Conservation (phyloP, 305 asterid genomes). For the Solanum hybrid region DNA sequence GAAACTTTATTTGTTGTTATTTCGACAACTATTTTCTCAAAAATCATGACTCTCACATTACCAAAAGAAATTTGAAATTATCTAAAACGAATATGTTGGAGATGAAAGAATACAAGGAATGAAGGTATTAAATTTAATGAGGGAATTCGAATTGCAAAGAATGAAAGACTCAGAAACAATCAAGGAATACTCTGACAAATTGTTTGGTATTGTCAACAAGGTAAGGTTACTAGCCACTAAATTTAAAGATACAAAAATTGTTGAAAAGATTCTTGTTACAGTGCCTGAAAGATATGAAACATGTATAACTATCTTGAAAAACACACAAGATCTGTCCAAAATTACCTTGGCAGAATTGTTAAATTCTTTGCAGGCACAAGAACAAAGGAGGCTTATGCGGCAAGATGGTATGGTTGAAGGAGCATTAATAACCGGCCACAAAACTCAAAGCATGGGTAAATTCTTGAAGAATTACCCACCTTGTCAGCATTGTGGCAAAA, state of each 20-base stretch:
- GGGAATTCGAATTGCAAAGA: background rate
- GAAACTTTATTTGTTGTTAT: background rate
- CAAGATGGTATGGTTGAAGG: too few species aligned
- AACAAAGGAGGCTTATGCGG: too few species aligned
- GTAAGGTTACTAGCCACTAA: background rate
- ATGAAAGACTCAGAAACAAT: background rate
- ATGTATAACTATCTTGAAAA: too few species aligned
- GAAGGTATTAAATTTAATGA: background rate
- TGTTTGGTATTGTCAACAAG: background rate
- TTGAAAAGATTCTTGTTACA: background rate
- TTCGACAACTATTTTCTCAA: background rate
- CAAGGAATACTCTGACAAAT: background rate
- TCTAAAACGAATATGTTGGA: background rate
- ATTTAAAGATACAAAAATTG: background rate
- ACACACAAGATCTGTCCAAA: too few species aligned
- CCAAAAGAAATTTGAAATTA: background rate
- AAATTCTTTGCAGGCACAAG: background rate
- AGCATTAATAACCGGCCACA: too few species aligned
- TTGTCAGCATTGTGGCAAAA: too few species aligned
- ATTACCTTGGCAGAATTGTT: background rate
- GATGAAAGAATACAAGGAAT: background rate
- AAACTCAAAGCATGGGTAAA: too few species aligned
- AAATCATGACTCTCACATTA: background rate
- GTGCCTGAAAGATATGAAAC: background rate
- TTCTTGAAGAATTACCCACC: too few species aligned